Conservation (phyloP, 2,329 filamentous ascomycete genomes). For the Penicillium digitatum region DNA sequence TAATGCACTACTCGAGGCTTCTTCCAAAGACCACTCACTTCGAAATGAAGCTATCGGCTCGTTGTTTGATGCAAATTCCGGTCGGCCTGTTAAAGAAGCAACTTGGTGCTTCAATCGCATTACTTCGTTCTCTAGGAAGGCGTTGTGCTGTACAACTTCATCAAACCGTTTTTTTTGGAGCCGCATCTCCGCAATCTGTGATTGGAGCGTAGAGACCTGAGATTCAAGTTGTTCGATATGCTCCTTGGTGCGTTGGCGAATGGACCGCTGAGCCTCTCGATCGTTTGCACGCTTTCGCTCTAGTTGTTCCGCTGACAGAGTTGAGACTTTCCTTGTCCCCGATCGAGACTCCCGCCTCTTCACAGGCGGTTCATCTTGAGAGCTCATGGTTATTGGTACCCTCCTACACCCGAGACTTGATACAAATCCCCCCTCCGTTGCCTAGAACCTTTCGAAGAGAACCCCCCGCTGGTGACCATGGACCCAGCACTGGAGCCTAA, state of each 20-base stretch:
- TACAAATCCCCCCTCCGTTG: constrained; percentile 2
- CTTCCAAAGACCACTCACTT: constrained; percentile 19
- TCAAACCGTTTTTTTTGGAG: constrained; percentile 50
- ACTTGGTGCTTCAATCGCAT: constrained; percentile 50
- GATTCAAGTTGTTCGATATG: constrained; percentile 57
- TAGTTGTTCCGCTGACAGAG: constrained; percentile 55
- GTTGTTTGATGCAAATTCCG: constrained; percentile 19
- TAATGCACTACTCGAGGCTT: constrained; percentile 13
- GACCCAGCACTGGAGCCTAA: constrained; percentile 6
- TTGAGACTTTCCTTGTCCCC: constrained; percentile 55
- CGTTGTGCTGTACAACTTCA: constrained; percentile 51
- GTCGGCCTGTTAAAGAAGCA: constrained; percentile 26
- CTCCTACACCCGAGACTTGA: background rate
- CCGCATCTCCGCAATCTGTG: constrained; percentile 48
- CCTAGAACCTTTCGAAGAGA: constrained; percentile 9
- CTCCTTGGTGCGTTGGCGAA: constrained; percentile 56
- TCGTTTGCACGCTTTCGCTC: constrained; percentile 60
- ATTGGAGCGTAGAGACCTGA: constrained; percentile 28
- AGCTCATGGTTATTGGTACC: constrained; percentile 19
- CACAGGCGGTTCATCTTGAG: constrained; percentile 21
- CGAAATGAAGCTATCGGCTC: constrained; percentile 9
- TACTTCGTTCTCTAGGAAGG: constrained; percentile 54
- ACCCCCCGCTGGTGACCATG: constrained; percentile 15
- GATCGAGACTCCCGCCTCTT: constrained; percentile 48
- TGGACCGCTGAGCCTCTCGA: constrained; percentile 57